These are phyloP conservation scores for Debaryomyces prosopidis DNA, from an alignment of 805 yeast species.

Conservation along the genomic window DNA sequence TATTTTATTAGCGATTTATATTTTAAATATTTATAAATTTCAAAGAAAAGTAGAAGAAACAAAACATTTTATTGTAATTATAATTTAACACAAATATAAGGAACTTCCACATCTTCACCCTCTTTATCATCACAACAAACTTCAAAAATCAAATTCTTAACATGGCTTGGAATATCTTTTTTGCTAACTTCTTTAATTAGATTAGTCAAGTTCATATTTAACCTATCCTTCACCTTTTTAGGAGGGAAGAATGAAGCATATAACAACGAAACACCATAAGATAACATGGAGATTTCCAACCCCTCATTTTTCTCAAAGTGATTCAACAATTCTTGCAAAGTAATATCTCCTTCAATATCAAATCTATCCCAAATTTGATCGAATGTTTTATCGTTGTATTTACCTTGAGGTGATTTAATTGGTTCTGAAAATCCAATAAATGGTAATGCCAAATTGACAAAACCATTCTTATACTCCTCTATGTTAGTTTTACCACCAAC, in stretches of 20 bases:
- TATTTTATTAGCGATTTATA: not conserved
- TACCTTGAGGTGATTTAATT: constrained; percentile 77
- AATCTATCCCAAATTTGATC: constrained; percentile 97
- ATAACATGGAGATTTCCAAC: constrained; percentile 84
- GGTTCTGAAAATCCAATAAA: constrained; percentile 98
- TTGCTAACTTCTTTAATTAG: constrained; percentile 83
- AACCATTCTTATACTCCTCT: constrained; percentile 91
- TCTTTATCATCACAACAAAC: constrained; percentile 87
- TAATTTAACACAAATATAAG: constrained; percentile 66
- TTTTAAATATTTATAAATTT: not conserved
- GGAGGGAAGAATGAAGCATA: constrained; percentile 95
- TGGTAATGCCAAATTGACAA: constrained; percentile 88
- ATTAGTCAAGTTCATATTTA: constrained; percentile 64
- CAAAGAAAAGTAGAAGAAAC: not conserved
- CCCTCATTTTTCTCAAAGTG: constrained; percentile 82
- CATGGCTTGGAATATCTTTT: constrained; percentile 73
- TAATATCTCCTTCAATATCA: constrained; percentile 73
- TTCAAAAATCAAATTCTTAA: constrained; percentile 79
- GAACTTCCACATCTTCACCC: constrained; percentile 96
- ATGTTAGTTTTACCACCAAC: constrained; percentile 71
- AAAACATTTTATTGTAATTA: constrained; percentile 9
- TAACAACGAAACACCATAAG: constrained; percentile 84
- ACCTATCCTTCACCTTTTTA: constrained; percentile 80
- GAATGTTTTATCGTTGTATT: constrained; percentile 74
- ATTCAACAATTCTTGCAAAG: constrained; percentile 70